phyloP scores from a whole-genome alignment of 2,329 filamentous ascomycete genomes.

The Penicillium occitanis region DNA sequence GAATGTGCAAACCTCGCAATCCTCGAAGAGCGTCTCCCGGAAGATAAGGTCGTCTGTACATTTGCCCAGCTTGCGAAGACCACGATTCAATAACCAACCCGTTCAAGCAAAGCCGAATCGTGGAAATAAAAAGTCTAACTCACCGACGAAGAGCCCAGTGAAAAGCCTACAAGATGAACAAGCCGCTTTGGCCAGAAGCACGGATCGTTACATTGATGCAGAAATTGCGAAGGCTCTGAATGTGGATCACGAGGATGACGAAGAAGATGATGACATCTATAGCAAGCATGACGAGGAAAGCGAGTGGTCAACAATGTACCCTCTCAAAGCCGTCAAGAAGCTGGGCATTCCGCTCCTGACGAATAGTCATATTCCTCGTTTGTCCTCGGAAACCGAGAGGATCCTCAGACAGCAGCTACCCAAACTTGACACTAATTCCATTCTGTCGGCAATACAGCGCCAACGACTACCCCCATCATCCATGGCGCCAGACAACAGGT shows the following conservation, averaged over 20 bases:
- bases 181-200: conserved; percentile 18
- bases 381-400: conserved; percentile 26
- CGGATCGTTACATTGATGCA: conserved; percentile 21
- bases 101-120: neutral
- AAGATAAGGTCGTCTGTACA: conserved; percentile 14
- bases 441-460: neutral
- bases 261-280: neutral
- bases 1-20: neutral
- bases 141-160: neutral
- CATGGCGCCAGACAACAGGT: conserved; percentile 3
- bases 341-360: conserved; percentile 22
- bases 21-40: conserved; percentile 8
- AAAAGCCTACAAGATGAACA: conserved; percentile 20
- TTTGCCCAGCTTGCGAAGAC: conserved; percentile 10
- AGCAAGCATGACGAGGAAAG: conserved; percentile 2
- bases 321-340: conserved; percentile 20
- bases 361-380: conserved; percentile 22
- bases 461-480: neutral
- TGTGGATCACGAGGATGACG: conserved; percentile 9
- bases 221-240: conserved; percentile 20
- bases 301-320: conserved; percentile 19
- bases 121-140: neutral
- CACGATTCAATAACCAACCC: neutral
- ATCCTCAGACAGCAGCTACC: conserved; percentile 28
- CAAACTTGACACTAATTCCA: conserved; percentile 26